Percentiles rank a stretch among this genome's conserved stretches.
Evolutionary conservation across 495 filamentous ascomycete species (phyloP).

Genomic region (Barbatosphaeria neglecta): DNA sequence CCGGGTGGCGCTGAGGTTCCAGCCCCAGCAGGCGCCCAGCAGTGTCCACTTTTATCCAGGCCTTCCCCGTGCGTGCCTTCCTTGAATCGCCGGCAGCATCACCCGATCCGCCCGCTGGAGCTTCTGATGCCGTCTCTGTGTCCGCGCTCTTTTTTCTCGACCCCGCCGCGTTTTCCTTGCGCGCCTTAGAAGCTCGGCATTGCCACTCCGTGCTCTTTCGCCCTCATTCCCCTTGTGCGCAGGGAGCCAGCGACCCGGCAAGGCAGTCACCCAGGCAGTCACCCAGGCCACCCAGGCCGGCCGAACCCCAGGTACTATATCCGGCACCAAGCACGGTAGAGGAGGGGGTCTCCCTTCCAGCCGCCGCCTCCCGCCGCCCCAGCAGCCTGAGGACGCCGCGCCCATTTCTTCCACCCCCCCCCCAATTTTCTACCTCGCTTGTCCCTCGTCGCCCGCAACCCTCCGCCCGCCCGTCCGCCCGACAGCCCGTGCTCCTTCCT

Average conservation of each 20-base stretch:
- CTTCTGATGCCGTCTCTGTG: slow-evolving; percentile 15
- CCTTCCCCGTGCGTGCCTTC: background rate
- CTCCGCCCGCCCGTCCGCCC: background rate
- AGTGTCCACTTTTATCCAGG: background rate
- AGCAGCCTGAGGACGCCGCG: no score
- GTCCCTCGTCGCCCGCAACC: background rate
- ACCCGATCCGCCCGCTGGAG: slow-evolving; percentile 23
- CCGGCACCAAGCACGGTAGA: background rate
- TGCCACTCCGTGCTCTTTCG: no score
- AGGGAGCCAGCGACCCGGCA: background rate
- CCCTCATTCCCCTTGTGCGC: background rate
- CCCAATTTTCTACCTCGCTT: background rate
- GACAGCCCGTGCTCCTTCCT: background rate
- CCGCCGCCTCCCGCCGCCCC: background rate
- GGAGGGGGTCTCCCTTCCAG: background rate
- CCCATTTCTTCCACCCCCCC: background rate
- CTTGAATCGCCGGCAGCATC: slow-evolving; percentile 19
- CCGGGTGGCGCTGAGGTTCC: background rate
- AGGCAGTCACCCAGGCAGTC: background rate
- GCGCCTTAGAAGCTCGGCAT: background rate
- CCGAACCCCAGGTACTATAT: background rate
- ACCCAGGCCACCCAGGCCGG: background rate
- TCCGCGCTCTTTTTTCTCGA: slow-evolving; percentile 20
- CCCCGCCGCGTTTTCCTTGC: slow-evolving; percentile 12
- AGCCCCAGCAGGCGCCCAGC: no score